These are phyloP conservation scores for Wickerhamomyces bisporus DNA, from an alignment of 805 yeast genomes.

Conservation along the genomic window DNA sequence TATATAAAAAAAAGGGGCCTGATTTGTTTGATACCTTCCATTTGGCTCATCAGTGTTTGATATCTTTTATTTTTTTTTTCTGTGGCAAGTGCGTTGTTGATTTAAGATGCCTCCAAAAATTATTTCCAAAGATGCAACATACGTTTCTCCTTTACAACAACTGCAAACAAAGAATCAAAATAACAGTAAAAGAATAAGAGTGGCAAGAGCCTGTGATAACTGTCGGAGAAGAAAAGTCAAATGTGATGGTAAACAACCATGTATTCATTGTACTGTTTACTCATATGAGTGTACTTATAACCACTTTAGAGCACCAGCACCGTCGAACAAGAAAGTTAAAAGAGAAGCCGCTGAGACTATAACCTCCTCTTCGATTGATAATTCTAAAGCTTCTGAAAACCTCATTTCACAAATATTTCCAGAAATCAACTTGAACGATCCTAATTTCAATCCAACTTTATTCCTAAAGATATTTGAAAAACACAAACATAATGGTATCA, in stretches of 20 bases:
- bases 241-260: slow-evolving; percentile 81
- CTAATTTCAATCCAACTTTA: slow-evolving; percentile 13
- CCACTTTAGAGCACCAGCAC: slow-evolving; percentile 47
- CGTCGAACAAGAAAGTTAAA: slow-evolving; percentile 12
- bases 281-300: slow-evolving; percentile 81
- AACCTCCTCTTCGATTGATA: neutral
- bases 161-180: slow-evolving; percentile 14
- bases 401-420: slow-evolving; percentile 15
- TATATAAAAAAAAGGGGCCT: too few species aligned
- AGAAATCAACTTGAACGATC: slow-evolving; percentile 11
- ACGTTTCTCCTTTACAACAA: slow-evolving; percentile 21
- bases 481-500: slow-evolving; percentile 13
- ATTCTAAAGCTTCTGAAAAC: slow-evolving; percentile 3
- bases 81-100: too few species aligned
- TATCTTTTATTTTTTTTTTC: too few species aligned
- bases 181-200: slow-evolving; percentile 50
- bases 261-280: slow-evolving; percentile 85
- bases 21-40: too few species aligned
- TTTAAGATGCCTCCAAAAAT: slow-evolving; percentile 23
- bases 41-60: too few species aligned
- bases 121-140: slow-evolving; percentile 19
- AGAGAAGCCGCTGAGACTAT: neutral
- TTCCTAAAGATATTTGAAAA: slow-evolving; percentile 14
- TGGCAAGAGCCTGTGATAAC: slow-evolving; percentile 67
- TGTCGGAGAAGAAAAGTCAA: slow-evolving; percentile 74